Base-by-base conservation (phyloP, 1,284 basidiomycete species). In the Papiliotrema fonsecae region DNA sequence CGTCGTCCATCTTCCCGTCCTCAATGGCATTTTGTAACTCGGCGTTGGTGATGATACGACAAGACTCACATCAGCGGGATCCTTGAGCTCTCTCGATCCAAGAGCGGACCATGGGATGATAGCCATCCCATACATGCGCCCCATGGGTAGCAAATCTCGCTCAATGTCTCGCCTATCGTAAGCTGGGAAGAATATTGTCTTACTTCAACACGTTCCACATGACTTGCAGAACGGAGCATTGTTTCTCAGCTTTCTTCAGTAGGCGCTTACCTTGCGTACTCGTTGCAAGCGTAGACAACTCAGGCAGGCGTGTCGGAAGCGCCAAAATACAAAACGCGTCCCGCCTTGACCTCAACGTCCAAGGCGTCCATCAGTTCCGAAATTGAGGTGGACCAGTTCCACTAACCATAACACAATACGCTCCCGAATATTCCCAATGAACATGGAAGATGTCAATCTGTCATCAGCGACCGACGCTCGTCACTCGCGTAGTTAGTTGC, bases 151-250 rank as follows among this genome's bases (percentile, higher is more conserved):
- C 51, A 82, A 77, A 5, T 82, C 80, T 25, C 78, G 71, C 67
- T 82, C 81, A 37, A 81, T 70, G 47, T 77, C 77, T 39, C 79
- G 46, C 37, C 36, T 16, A 38, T 76, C 4, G 81, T 78, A 31
- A 16, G 25, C 78, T 70, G 65, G 80, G 79, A 42, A 79, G 67
- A 43, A 76, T n/a, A n/a, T n/a, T n/a, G n/a, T n/a, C 77, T 45
- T 77, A 40, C 28, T 48, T 35, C 31, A 35, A 40, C 30, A 79
- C 68, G 50, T 72, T 78, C 77, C 77, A 82, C 13, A 62, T 56
- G 19, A 78, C 80, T 58, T 82, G 79, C 55, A 81, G 81, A 47
- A 82, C 69, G 22, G 75, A 71, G 53, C 82, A 82, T 4, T 75
- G 79, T 1, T 77, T 75, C 60, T 77, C 72, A 4, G 75, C 76